phyloP scores from a whole-genome alignment of 352 stramenopile genomes.

The Phytophthora tentaculata region DNA sequence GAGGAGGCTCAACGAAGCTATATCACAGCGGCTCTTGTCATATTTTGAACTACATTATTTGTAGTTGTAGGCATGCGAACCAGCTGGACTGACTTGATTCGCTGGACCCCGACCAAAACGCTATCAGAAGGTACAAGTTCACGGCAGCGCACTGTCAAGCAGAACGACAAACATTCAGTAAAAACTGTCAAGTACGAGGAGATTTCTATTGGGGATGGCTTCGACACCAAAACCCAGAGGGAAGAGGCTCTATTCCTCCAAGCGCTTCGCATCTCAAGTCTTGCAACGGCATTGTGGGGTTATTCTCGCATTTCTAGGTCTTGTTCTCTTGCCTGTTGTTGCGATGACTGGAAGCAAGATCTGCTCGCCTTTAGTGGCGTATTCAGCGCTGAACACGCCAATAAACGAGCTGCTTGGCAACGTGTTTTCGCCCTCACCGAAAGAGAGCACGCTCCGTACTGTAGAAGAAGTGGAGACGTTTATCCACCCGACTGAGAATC shows the following conservation, averaged over 20 bases:
- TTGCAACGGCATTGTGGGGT: not conserved
- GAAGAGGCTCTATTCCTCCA: not conserved
- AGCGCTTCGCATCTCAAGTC: not conserved
- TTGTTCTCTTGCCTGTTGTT: not conserved
- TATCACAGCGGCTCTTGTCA: not conserved
- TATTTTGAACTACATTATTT: not conserved
- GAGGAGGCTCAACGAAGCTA: not conserved
- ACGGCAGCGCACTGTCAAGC: not conserved
- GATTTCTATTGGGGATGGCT: not conserved
- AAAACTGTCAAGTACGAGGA: not conserved
- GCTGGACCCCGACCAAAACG: slow-evolving; percentile 4
- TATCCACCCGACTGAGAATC: not conserved
- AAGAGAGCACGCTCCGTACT: not conserved
- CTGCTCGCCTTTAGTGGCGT: not conserved
- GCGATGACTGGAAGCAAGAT: not conserved
- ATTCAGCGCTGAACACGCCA: not conserved
- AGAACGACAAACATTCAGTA: not conserved
- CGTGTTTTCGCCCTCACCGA: not conserved
- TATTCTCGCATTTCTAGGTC: not conserved
- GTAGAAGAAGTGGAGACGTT: not conserved
- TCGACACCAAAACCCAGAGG: not conserved
- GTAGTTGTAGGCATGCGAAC: not conserved
- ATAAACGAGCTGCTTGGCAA: not conserved
- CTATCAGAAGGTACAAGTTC: not conserved
- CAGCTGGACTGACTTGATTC: not conserved